phyloP scores from a whole-genome alignment of 495 filamentous ascomycete genomes.

The Neurospora sp. region DNA sequence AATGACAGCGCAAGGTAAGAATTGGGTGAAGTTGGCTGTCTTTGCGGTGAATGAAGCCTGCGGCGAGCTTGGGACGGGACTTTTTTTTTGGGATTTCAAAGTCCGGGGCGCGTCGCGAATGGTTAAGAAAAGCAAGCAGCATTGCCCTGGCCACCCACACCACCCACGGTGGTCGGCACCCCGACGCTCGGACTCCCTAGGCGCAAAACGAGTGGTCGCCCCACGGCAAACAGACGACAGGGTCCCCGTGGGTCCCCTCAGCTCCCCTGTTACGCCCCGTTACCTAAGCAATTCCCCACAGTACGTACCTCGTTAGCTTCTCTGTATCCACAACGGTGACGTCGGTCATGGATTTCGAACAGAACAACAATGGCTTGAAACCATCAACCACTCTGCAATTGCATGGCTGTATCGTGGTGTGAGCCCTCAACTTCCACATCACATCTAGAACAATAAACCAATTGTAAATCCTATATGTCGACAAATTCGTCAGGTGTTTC shows the following conservation, averaged over 20 bases:
- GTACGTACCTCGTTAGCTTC: background rate
- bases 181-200: background rate
- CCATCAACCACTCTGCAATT: background rate
- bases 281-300: background rate
- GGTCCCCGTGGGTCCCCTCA: background rate
- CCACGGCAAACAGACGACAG: background rate
- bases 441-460: background rate
- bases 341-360: background rate
- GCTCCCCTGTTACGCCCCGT: background rate
- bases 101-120: background rate
- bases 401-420: background rate
- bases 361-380: background rate
- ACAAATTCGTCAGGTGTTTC: background rate
- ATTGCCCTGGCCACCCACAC: background rate
- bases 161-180: background rate
- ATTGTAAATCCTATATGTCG: background rate
- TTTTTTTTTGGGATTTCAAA: background rate
- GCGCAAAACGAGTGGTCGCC: background rate
- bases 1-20: background rate
- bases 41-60: background rate
- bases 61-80: background rate
- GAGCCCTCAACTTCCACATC: background rate
- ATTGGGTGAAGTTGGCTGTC: background rate
- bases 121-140: background rate
- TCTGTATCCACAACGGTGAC: background rate